Evolutionary conservation across 2,329 filamentous ascomycete genomes (phyloP).

Genomic region (Aspergillus ibericus): DNA sequence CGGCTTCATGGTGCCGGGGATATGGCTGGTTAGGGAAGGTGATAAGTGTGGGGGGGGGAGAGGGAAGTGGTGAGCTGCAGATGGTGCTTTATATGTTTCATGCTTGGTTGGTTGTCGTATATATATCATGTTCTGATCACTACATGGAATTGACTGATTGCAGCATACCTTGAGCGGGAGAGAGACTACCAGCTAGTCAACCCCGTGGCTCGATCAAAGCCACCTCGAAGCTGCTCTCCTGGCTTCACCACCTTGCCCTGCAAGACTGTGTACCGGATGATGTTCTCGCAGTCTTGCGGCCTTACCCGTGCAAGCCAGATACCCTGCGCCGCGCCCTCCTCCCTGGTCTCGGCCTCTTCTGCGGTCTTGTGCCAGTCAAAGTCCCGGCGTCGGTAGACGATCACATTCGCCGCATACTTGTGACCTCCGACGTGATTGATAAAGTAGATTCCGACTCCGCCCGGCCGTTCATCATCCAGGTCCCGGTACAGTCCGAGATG

Average conservation of each 20-base stretch:
- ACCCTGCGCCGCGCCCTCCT: slow-evolving; percentile 73
- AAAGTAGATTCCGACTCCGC: slow-evolving; percentile 93
- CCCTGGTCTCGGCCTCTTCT: slow-evolving; percentile 34
- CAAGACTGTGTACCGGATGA: slow-evolving; percentile 83
- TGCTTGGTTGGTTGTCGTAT: too few species aligned
- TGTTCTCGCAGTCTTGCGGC: slow-evolving; percentile 90
- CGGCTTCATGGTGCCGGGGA: neutral
- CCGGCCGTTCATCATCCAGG: slow-evolving; percentile 81
- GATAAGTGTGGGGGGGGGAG: neutral
- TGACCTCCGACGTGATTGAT: slow-evolving; percentile 95
- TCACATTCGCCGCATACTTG: slow-evolving; percentile 92
- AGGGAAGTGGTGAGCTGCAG: too few species aligned
- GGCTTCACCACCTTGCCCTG: slow-evolving; percentile 95
- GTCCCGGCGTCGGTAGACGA: slow-evolving; percentile 73
- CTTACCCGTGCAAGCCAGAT: slow-evolving; percentile 86
- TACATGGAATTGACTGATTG: neutral
- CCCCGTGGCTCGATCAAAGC: slow-evolving; percentile 80
- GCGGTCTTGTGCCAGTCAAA: slow-evolving; percentile 36
- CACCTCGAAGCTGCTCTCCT: slow-evolving; percentile 77
- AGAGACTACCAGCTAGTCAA: slow-evolving; percentile 76
- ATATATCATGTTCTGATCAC: slow-evolving; percentile 1
- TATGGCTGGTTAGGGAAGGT: neutral
- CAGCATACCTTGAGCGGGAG: neutral
- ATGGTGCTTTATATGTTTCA: too few species aligned
- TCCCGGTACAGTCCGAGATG: slow-evolving; percentile 83